These are phyloP conservation scores for Ceratonia siliqua DNA, from an alignment of 306 rosid species.

Conservation along the genomic window DNA sequence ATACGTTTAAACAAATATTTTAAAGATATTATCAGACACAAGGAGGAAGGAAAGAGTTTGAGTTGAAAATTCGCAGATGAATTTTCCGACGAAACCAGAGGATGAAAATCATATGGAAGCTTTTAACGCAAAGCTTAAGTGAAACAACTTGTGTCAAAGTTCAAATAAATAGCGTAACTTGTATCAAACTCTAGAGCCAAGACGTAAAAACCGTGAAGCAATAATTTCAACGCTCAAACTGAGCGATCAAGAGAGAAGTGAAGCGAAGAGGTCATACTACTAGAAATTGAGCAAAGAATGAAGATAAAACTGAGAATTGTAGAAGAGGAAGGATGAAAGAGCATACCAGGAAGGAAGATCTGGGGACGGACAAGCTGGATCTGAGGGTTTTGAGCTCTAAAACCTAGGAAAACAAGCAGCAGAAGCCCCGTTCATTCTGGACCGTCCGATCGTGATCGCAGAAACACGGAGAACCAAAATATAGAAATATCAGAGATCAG, in stretches of 20 bases:
- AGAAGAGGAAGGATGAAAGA: slow-evolving; percentile 28
- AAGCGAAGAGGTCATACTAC: not conserved
- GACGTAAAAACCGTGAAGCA: not conserved
- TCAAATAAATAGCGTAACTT: not conserved
- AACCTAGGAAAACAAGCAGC: slow-evolving; percentile 44
- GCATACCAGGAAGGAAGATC: slow-evolving; percentile 64
- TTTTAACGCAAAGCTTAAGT: not conserved
- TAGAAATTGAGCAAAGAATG: not conserved
- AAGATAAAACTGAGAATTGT: not conserved
- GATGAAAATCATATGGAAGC: not conserved
- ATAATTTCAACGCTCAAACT: not conserved
- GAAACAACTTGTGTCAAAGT: not conserved
- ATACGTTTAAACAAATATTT: not conserved
- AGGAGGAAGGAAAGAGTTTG: not conserved
- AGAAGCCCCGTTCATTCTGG: slow-evolving; percentile 49
- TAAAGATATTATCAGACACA: not conserved
- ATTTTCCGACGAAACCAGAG: slow-evolving; percentile 2
- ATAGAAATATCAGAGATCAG: slow-evolving; percentile 57
- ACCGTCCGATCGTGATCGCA: slow-evolving; percentile 72
- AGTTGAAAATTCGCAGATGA: not conserved
- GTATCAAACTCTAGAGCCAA: not conserved
- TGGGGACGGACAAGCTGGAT: slow-evolving; percentile 39
- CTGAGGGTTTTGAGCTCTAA: slow-evolving; percentile 50
- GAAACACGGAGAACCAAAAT: slow-evolving; percentile 46
- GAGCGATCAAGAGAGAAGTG: not conserved